These are phyloP conservation scores for Thielaviopsis euricoi DNA, from an alignment of 2,329 filamentous ascomycete species.

Conservation along the genomic window DNA sequence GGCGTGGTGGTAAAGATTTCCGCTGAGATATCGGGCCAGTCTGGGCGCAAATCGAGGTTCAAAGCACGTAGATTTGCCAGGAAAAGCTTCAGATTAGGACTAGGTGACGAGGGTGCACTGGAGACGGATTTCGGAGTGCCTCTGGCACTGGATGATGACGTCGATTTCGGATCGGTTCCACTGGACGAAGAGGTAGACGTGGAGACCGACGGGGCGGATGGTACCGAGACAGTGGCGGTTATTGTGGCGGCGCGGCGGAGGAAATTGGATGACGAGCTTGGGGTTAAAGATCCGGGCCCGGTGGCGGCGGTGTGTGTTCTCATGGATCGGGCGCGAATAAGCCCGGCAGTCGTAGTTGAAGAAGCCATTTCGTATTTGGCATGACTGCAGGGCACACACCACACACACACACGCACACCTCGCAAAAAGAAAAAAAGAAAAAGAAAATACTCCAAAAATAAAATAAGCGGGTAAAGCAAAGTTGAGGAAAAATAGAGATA, in stretches of 20 bases:
- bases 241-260: background rate
- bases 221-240: background rate
- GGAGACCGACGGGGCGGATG: background rate
- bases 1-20: constrained; percentile 55
- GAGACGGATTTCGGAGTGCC: background rate
- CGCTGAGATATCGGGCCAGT: constrained; percentile 64
- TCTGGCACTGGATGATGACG: background rate
- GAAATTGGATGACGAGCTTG: background rate
- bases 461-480: background rate
- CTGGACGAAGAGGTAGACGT: background rate
- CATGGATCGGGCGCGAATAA: constrained; percentile 8
- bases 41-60: constrained; percentile 55
- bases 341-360: constrained; percentile 2
- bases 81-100: constrained; percentile 46
- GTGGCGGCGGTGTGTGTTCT: constrained; percentile 4
- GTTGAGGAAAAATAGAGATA: background rate
- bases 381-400: constrained; percentile 4
- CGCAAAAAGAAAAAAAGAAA: background rate
- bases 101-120: background rate
- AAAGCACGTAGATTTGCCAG: constrained; percentile 72
- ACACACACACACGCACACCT: background rate
- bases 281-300: background rate
- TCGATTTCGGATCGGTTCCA: background rate
- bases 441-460: background rate
- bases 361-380: constrained; percentile 6